Base-by-base conservation (phyloP, 768 basidiomycete genomes). In the Tylopilus intermedius region DNA sequence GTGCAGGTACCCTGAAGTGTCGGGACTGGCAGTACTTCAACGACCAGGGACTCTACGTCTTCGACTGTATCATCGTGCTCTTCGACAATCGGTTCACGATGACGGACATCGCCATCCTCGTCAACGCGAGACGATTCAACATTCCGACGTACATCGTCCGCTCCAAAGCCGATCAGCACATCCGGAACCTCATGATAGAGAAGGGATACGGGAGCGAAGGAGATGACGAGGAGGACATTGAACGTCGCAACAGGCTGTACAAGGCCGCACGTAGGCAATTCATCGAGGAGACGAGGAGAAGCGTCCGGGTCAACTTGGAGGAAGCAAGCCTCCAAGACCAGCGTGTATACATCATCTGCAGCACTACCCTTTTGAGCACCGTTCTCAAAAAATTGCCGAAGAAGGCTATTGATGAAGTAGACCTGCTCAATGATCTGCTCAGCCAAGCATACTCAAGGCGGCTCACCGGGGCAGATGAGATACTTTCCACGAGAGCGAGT, bases 11-110 rank as follows among this genome's bases (percentile, higher is more conserved):
- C 18, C 18, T 63, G 29, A 58, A 56, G 2, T 54, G 54, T 3
- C 46, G 37, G 0, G 62, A 63, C 29, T 61, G 62, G 59, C 62
- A 63, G 3, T 64, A 64, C 33, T 63, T 63, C 53, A 52, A 61
- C 8, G 52, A 53, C 2, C 62, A 63, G 6, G 62, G 62, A 1
- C 62, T 63, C 33, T 63, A 63, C 8, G 59, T 64, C 35, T 63
- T 63, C 9, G 62, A 63, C 30, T 63, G 59, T 7, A 56, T 64
- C 51, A 22, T 63, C 15, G 49, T 63, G 0, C 54, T 63, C 9
- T 63, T 61, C 24, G 62, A 63, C 35, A 61, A 56, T 7, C 58
- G 62, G 1, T 63, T 63, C 22, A 63, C 62, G 4, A 54, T 57
- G 53, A 63, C 62, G 24, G 62, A 62, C 8, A 2, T 52, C 14